Conservation (phyloP, 768 basidiomycete genomes). For the Tylopilus intermedius region DNA sequence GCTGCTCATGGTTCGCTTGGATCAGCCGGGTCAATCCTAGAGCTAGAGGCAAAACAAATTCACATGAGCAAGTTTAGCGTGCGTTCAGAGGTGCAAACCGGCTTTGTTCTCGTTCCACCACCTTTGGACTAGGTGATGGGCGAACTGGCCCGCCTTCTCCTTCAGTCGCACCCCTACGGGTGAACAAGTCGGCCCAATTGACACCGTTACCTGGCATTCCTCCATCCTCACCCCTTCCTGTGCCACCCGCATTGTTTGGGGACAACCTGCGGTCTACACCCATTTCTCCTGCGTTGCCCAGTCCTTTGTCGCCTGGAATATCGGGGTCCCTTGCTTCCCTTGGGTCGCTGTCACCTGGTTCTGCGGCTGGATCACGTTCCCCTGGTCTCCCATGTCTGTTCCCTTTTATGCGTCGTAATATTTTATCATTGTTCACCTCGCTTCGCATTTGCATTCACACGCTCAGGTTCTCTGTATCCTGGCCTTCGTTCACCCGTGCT, state of each 20-base stretch:
- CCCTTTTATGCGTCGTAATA: background rate
- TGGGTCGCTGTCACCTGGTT: constrained; percentile 16
- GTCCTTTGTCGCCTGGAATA: constrained; percentile 9
- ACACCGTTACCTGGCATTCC: constrained; percentile 14
- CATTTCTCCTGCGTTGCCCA: constrained; percentile 10
- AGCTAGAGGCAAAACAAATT: constrained; percentile 18
- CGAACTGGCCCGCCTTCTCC: constrained; percentile 4
- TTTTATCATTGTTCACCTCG: constrained; percentile 7
- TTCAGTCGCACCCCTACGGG: constrained; percentile 21
- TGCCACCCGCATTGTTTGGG: background rate
- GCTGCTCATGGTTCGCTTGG: constrained; percentile 11
- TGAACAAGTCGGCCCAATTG: constrained; percentile 25
- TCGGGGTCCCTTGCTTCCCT: constrained; percentile 7
- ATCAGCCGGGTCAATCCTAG: constrained; percentile 20
- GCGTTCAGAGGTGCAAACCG: constrained; percentile 1
- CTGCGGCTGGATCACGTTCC: constrained; percentile 18
- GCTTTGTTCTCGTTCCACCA: constrained; percentile 22
- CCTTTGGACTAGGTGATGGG: constrained; percentile 17
- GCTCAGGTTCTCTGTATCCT: constrained; percentile 16
- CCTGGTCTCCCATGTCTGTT: constrained; percentile 3
- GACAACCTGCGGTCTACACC: constrained; percentile 4
- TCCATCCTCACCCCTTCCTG: constrained; percentile 16
- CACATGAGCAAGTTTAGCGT: constrained; percentile 13
- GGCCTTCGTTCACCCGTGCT: constrained; percentile 24
- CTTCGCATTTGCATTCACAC: background rate